Percentiles rank a stretch among this genome's conserved stretches.
These are phyloP conservation scores for Xylaria polymorpha DNA, from an alignment of 2,329 filamentous ascomycete species.

Conservation along the genomic window DNA sequence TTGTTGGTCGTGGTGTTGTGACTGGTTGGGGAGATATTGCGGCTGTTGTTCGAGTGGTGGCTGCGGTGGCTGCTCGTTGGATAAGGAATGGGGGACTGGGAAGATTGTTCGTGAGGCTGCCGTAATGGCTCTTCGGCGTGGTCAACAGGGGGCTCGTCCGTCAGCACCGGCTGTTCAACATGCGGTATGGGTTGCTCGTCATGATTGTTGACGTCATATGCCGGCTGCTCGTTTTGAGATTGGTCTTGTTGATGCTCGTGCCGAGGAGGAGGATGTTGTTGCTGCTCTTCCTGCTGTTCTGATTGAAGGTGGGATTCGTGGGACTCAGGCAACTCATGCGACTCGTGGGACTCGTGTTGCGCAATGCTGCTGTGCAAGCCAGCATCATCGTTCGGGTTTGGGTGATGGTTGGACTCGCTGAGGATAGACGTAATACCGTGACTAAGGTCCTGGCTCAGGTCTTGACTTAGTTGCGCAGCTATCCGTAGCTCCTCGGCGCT, in stretches of 20 bases:
- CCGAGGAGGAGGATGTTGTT: neutral
- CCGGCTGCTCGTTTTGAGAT: conserved; percentile 15
- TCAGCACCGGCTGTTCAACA: conserved; percentile 25
- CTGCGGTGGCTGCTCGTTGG: conserved; percentile 31
- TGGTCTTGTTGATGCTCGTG: conserved; percentile 7
- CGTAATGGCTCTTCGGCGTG: conserved; percentile 26
- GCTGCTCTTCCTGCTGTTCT: conserved; percentile 4
- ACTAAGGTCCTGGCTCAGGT: conserved; percentile 63
- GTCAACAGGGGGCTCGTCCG: conserved; percentile 21
- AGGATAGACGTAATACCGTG: conserved; percentile 61
- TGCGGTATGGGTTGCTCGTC: conserved; percentile 24
- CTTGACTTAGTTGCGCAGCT: conserved; percentile 68
- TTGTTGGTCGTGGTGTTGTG: conserved; percentile 30
- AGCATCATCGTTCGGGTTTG: conserved; percentile 55
- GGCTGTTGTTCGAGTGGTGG: conserved; percentile 30
- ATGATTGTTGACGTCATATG: conserved; percentile 31
- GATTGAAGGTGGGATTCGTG: conserved; percentile 40
- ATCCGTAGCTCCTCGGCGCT: conserved; percentile 68
- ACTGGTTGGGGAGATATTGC: conserved; percentile 32
- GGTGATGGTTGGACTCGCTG: conserved; percentile 45
- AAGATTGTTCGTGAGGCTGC: conserved; percentile 35
- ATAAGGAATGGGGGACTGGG: conserved; percentile 27
- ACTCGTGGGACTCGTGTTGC: conserved; percentile 51
- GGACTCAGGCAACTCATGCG: conserved; percentile 7
- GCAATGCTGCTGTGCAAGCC: conserved; percentile 57